These are phyloP conservation scores for Osmozyma mogii DNA, from an alignment of 805 yeast genomes.

Conservation along the genomic window DNA sequence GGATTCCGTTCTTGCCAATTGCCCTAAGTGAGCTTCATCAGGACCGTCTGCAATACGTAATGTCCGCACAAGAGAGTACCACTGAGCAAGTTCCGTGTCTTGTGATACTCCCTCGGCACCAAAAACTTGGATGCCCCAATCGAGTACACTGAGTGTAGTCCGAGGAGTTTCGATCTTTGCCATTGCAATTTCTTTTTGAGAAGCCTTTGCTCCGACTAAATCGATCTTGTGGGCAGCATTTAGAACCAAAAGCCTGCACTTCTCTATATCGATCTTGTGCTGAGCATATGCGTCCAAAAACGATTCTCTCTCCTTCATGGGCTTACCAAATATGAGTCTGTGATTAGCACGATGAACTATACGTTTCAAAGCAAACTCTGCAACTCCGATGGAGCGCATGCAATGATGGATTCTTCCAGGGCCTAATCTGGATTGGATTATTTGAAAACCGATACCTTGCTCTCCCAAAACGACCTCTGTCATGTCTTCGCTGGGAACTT, in stretches of 20 bases:
- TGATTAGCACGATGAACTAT: conserved; percentile 44
- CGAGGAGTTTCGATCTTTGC: conserved; percentile 60
- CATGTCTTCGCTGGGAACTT: conserved; percentile 38
- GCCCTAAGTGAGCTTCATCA: conserved; percentile 56
- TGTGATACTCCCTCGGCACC: conserved; percentile 62
- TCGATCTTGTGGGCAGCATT: conserved; percentile 59
- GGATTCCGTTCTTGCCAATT: conserved; percentile 43
- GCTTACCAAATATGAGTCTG: conserved; percentile 45
- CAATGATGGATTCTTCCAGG: conserved; percentile 70
- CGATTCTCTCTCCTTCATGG: conserved; percentile 42
- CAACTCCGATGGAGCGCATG: conserved; percentile 57
- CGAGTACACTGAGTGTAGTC: conserved; percentile 42
- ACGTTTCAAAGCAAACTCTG: conserved; percentile 44
- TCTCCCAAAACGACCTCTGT: conserved; percentile 34
- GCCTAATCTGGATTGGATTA: conserved; percentile 57
- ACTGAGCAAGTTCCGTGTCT: conserved; percentile 49
- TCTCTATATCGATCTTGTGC: conserved; percentile 45
- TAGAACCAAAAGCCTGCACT: conserved; percentile 46
- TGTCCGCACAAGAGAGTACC: conserved; percentile 46
- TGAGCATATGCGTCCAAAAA: conserved; percentile 44
- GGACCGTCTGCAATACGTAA: conserved; percentile 65
- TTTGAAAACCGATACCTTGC: conserved; percentile 51
- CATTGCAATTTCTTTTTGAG: conserved; percentile 49
- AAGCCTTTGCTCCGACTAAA: conserved; percentile 43
- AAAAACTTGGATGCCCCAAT: conserved; percentile 56